Evolutionary conservation across 768 basidiomycete genomes (phyloP), one percentile per base, ranked within the genome.

Genomic region (Phanerodontia chrysosporium): DNA sequence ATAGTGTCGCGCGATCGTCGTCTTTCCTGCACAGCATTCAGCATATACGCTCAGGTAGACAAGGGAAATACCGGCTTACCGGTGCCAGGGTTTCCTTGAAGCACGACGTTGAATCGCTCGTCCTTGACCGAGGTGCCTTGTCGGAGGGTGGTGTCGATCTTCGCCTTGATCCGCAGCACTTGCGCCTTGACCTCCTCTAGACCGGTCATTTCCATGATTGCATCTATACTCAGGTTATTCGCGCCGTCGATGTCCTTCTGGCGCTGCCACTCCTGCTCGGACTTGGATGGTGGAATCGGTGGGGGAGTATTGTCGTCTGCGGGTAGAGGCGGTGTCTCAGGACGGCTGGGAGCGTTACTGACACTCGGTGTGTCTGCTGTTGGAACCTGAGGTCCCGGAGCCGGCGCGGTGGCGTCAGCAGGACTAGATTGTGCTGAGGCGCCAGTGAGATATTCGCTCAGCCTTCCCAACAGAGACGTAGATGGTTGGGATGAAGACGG

Each of bases 1-100:
- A 62, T 87, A 89, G 32, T 78, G 73, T 18, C 86, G 72, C 1
- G 86, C 87, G 5, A 89, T 77, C 0, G 87, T 89, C 0, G 87
- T 89, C 74, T 88, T 87, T 12, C 86, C 87, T 87, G 35, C 1
- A 22, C 46, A 51, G 4, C 7, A 29, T 55, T 18, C 25, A 22
- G 49, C 27, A 12, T 27, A 21, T 42, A 21, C 14, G 21, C 24
- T 2, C 9, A 42, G 49, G 1, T 35, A 58, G 8, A 59, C 29
- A 3, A 7, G 30, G 18, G 28, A 21, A 9, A 18, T 3, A 53
- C 3, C n/a, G 61, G n/a, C 75, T 30, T 58, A 88, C 87, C 87
- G 68, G 88, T 90, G 9, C 87, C 87, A 3, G 87, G 88, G 64
- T 90, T 90, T 14, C 87, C 87, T 0, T 87, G 78, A 13, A 90